Evolutionary conservation across 1,139 yeast species (phyloP).

Genomic region (Candida mesenterica): DNA sequence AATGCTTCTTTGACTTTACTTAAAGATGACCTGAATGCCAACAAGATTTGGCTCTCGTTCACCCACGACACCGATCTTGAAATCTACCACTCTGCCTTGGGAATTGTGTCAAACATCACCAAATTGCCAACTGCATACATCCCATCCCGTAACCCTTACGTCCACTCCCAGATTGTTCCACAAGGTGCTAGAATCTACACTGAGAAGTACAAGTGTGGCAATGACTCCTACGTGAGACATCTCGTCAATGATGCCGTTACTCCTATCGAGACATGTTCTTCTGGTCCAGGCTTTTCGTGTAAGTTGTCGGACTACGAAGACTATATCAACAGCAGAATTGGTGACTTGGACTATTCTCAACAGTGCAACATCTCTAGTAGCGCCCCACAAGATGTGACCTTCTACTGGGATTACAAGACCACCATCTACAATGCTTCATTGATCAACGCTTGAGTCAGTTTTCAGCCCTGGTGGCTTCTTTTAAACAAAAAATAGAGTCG

Average conservation of each 20-base stretch:
- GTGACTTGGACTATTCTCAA: slow-evolving; percentile 16
- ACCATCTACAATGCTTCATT: slow-evolving; percentile 27
- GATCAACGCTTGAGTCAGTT: slow-evolving; percentile 9
- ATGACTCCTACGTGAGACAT: slow-evolving; percentile 24
- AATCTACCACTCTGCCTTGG: slow-evolving; percentile 25
- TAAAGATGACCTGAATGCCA: slow-evolving; percentile 21
- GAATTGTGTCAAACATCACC: slow-evolving; percentile 20
- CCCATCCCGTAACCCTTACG: slow-evolving; percentile 26
- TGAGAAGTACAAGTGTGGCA: slow-evolving; percentile 25
- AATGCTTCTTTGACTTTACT: slow-evolving; percentile 49
- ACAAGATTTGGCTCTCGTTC: slow-evolving; percentile 28
- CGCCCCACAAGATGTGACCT: slow-evolving; percentile 17
- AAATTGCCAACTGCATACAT: slow-evolving; percentile 23
- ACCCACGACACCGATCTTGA: slow-evolving; percentile 33
- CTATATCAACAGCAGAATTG: slow-evolving; percentile 21
- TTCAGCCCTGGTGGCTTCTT: too few relatives aligned
- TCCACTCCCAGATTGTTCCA: slow-evolving; percentile 26
- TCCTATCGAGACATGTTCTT: slow-evolving; percentile 24
- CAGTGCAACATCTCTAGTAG: slow-evolving; percentile 20
- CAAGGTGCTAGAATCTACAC: slow-evolving; percentile 30
- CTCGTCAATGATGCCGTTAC: slow-evolving; percentile 30
- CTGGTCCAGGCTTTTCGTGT: slow-evolving; percentile 37
- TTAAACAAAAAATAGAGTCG: too few relatives aligned
- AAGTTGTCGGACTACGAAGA: slow-evolving; percentile 21
- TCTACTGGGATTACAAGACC: slow-evolving; percentile 31